Conservation (phyloP, 768 basidiomycete species). For the Kwoniella newhampshirensis region DNA sequence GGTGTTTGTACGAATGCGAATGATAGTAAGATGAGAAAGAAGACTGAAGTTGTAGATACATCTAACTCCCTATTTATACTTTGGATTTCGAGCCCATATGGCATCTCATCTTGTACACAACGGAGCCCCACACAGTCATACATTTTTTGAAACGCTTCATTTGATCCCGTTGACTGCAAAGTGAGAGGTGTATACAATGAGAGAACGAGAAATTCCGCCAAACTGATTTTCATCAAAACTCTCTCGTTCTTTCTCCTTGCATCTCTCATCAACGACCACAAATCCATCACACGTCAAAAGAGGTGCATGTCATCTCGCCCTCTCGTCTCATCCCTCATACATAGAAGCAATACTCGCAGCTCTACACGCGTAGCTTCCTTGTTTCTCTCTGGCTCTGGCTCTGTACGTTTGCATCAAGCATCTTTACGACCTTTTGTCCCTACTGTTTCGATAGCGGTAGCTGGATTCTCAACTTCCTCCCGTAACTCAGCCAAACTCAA, state of each 20-base stretch:
- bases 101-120: too few relatives aligned
- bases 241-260: constrained; percentile 2
- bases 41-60: too few relatives aligned
- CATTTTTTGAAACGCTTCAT: too few relatives aligned
- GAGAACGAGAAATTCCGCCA: neutral
- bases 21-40: too few relatives aligned
- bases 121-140: too few relatives aligned
- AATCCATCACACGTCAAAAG: neutral
- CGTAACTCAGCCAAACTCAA: constrained; percentile 19
- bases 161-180: too few relatives aligned
- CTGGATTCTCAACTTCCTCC: constrained; percentile 13
- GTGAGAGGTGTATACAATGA: neutral
- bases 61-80: too few relatives aligned
- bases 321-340: neutral
- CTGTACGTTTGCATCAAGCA: constrained; percentile 2
- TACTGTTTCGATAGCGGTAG: constrained; percentile 1
- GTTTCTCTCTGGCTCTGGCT: neutral
- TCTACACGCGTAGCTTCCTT: constrained; percentile 6
- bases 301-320: constrained; percentile 27
- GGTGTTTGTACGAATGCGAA: too few relatives aligned
- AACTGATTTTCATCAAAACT: too few relatives aligned
- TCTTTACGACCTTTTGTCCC: too few relatives aligned
- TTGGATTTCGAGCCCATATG: too few relatives aligned
- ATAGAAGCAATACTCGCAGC: constrained; percentile 3
- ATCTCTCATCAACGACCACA: constrained; percentile 2